phyloP scores from a whole-genome alignment of 331 rosid species.

The Spiraea crenata region DNA sequence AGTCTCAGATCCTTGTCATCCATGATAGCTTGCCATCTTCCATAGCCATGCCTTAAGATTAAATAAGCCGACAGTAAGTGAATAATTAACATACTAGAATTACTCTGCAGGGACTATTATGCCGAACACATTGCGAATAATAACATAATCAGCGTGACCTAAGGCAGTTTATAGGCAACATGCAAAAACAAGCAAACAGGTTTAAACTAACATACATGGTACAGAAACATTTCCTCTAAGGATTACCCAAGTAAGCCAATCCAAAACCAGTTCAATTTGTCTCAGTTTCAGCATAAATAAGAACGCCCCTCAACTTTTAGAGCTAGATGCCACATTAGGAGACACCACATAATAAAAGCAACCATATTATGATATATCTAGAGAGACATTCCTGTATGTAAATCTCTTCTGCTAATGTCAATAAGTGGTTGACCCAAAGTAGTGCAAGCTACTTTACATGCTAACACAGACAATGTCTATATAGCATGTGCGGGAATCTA shows the following conservation, averaged over 20 bases:
- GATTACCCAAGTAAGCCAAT: not conserved
- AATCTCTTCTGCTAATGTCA: not conserved
- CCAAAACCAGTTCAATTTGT: not conserved
- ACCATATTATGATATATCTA: not conserved
- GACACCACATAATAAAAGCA: not conserved
- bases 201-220: not conserved
- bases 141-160: not conserved
- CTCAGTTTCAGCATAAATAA: not conserved
- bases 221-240: not conserved
- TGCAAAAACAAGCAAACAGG: not conserved
- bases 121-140: not conserved
- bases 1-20: slow-evolving; percentile 91
- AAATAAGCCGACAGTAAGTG: slow-evolving; percentile 17
- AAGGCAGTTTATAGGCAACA: not conserved
- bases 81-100: not conserved
- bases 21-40: slow-evolving; percentile 98
- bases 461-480: not conserved
- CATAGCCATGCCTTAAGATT: slow-evolving; percentile 82
- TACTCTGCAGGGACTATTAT: not conserved
- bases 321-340: not conserved
- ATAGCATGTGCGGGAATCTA: not conserved
- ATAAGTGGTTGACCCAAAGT: not conserved
- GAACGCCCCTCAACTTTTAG: not conserved
- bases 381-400: not conserved
- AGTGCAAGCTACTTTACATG: not conserved